Evolutionary conservation across 306 rosid species (phyloP).

Genomic region (Trifolium pratense): DNA sequence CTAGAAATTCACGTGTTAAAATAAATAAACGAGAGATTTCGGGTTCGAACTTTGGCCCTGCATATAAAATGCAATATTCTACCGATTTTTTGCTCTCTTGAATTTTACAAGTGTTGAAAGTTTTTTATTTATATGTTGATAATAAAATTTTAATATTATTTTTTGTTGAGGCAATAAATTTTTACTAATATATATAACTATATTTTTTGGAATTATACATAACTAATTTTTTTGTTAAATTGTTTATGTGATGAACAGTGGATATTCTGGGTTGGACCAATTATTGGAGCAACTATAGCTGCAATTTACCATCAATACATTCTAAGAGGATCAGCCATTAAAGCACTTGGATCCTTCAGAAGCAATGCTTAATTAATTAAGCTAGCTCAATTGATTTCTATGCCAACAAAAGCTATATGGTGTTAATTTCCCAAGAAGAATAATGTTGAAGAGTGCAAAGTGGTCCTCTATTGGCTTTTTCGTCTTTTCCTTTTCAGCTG

Average conservation of each 20-base stretch:
- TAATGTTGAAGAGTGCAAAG: slow-evolving; percentile 53
- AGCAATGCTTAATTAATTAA: slow-evolving; percentile 71
- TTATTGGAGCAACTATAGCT: slow-evolving; percentile 83
- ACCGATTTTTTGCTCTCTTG: not conserved
- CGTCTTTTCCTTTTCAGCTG: slow-evolving; percentile 15
- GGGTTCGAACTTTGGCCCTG: too few species aligned
- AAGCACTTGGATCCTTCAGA: slow-evolving; percentile 98
- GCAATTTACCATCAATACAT: slow-evolving; percentile 85
- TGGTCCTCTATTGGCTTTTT: slow-evolving; percentile 42
- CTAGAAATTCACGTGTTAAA: too few species aligned
- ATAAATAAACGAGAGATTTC: too few species aligned
- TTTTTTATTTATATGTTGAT: not conserved
- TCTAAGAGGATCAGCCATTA: slow-evolving; percentile 86
- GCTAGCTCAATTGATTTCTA: slow-evolving; percentile 3
- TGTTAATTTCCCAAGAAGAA: slow-evolving; percentile 38
- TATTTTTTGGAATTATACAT: not conserved
- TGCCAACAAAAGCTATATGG: slow-evolving; percentile 20
- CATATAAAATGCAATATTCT: too few species aligned
- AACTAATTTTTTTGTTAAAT: not conserved
- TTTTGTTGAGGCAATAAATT: too few species aligned
- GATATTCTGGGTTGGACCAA: slow-evolving; percentile 97
- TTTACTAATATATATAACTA: too few species aligned
- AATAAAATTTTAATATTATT: not conserved
- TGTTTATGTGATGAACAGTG: slow-evolving; percentile 56
- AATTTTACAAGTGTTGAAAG: too few species aligned